Evolutionary conservation across 441 rosid species (phyloP), one percentile per base, ranked within the genome.

Genomic region (Bruguiera hainesii): DNA sequence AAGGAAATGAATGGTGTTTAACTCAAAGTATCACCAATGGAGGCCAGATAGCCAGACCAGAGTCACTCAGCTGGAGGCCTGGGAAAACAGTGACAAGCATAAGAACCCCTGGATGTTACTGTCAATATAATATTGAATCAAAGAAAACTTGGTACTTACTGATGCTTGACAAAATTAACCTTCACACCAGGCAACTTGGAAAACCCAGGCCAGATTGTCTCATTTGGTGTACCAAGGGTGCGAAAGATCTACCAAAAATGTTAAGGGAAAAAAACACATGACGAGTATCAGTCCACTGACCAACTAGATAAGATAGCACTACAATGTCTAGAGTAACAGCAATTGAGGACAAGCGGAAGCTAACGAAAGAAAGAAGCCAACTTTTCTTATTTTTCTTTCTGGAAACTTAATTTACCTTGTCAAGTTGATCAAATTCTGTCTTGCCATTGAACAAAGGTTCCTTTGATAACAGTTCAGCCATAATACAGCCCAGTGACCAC

Each of bases 401-500:
- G 23, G 20, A 19, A 52, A 48, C 59, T 72, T 51, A 63, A 75
- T 69, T 78, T 78, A 88, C 99, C 99, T 92, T 95, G 86, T 95
- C 98, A 70, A 95, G 95, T 77, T 95, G 99, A 83, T 95, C 99
- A 66, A 90, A 78, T 76, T 95, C 99, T 62, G 91, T 86, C 82
- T 89, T 95, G 69, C 99, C 99, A 82, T 90, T 95, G 78, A 95
- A 95, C 60, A 95, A 80, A 31, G 99, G 91, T 68, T 87, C 90
- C 76, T 92, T 95, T 0, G 95, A 85, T 52, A 95, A 80, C 51
- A 95, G 73, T 71, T 95, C 99, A 60, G 98, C 98, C 99, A 95
- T 95, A 39, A 95, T 95, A 79, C 99, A 95, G 55, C 99, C 99
- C 64, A 95, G 76, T 29, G 99, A 95, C 99, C 99, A 95, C 98